Evolutionary conservation across 495 filamentous ascomycete species (phyloP).

Genomic region (Penicillium ochrochloron): DNA sequence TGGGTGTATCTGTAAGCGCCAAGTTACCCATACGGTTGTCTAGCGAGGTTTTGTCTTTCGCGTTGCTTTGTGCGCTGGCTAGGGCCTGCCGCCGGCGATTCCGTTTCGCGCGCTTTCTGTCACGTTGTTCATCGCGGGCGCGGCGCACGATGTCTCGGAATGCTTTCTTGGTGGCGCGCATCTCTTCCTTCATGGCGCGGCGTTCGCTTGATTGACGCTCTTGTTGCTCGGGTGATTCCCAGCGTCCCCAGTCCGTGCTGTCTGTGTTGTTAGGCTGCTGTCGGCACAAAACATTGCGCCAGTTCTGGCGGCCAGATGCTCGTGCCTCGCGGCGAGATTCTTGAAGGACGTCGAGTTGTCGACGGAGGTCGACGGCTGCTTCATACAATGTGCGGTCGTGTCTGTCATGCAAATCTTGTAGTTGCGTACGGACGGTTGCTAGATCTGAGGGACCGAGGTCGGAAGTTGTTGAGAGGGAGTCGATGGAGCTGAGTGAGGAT

Average conservation of each 20-base stretch:
- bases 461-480: constrained; percentile 48
- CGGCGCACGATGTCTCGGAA: constrained; percentile 47
- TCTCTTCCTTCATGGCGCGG: constrained; percentile 46
- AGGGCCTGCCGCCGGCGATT: constrained; percentile 32
- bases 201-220: constrained; percentile 38
- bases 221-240: constrained; percentile 47
- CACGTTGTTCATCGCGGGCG: constrained; percentile 47
- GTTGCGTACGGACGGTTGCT: constrained; percentile 45
- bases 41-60: constrained; percentile 6
- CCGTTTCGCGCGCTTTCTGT: constrained; percentile 31
- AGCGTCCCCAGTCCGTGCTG: constrained; percentile 41
- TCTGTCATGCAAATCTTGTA: constrained; percentile 43
- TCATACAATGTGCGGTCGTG: constrained; percentile 48
- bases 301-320: constrained; percentile 28
- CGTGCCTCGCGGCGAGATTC: constrained; percentile 45
- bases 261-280: constrained; percentile 16
- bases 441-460: constrained; percentile 49
- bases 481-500: constrained; percentile 47
- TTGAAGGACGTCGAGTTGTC: constrained; percentile 41
- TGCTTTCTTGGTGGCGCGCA: constrained; percentile 43
- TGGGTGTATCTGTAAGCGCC: constrained; percentile 19
- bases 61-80: constrained; percentile 2
- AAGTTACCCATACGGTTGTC: constrained; percentile 32
- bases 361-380: constrained; percentile 45
- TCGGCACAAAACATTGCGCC: constrained; percentile 32